Percentiles rank a stretch among this genome's conserved stretches.
Evolutionary conservation across 495 filamentous ascomycete genomes (phyloP).

Genomic region (Penicillium pulvis): DNA sequence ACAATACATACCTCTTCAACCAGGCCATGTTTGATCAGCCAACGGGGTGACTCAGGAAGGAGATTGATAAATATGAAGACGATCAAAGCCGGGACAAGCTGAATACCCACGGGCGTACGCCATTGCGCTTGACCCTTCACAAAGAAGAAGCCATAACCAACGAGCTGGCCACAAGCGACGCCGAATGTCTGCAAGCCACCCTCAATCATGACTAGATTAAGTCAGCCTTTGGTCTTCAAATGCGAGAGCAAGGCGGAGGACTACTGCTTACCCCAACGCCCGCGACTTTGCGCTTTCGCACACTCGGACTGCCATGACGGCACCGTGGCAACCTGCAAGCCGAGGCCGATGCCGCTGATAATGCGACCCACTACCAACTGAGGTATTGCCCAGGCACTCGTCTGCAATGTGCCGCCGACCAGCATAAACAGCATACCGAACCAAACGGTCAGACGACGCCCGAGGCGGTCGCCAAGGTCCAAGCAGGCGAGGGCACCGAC

Average conservation of each 20-base stretch:
- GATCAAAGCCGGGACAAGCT: conserved; percentile 28
- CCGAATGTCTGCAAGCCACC: conserved; percentile 23
- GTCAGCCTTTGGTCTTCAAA: too few species aligned
- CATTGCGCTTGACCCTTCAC: conserved; percentile 26
- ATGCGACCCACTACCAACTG: conserved; percentile 64
- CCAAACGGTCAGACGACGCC: conserved; percentile 52
- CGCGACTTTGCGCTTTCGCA: conserved; percentile 30
- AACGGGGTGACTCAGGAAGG: conserved; percentile 59
- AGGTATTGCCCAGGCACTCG: conserved; percentile 49
- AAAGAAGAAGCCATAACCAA: conserved; percentile 16
- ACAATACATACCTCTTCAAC: conserved; percentile 40
- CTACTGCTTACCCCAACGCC: conserved; percentile 7
- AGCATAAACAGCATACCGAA: conserved; percentile 54
- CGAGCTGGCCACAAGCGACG: neutral
- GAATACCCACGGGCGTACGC: conserved; percentile 53
- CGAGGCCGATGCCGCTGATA: conserved; percentile 46
- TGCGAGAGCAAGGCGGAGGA: neutral
- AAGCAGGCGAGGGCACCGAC: conserved; percentile 12
- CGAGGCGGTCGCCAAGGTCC: conserved; percentile 11
- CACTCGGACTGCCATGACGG: conserved; percentile 54
- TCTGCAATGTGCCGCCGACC: conserved; percentile 59
- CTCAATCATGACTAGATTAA: too few species aligned
- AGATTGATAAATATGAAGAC: conserved; percentile 54
- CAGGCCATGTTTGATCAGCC: conserved; percentile 51
- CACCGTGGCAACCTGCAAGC: conserved; percentile 43